Evolutionary conservation across 164 flowering plant species (phyloP).

Genomic region (Annona cherimola): DNA sequence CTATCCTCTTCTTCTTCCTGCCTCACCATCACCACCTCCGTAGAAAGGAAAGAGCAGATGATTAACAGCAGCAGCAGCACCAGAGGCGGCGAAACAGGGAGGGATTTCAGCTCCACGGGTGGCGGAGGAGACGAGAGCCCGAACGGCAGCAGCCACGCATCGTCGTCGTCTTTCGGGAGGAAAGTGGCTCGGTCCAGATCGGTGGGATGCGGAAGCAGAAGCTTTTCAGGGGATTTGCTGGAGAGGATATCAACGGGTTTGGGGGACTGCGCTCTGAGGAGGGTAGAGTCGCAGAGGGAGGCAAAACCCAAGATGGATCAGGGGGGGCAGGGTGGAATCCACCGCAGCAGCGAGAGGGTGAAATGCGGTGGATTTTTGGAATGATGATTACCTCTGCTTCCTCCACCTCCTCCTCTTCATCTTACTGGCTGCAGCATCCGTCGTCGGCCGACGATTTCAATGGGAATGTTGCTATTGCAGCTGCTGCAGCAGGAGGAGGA

Average conservation of each 20-base stretch:
- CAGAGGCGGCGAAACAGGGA: not conserved
- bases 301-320: slow-evolving; percentile 34
- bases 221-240: slow-evolving; percentile 90
- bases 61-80: slow-evolving; percentile 2
- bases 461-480: slow-evolving; percentile 9
- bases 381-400: slow-evolving; percentile 46
- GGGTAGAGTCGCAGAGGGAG: slow-evolving; percentile 92
- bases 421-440: slow-evolving; percentile 31
- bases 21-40: too few species aligned
- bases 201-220: slow-evolving; percentile 92
- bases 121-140: slow-evolving; percentile 38
- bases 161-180: slow-evolving; percentile 53
- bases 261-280: slow-evolving; percentile 80
- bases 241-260: slow-evolving; percentile 86
- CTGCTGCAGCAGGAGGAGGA: not conserved
- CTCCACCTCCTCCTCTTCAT: slow-evolving; percentile 57
- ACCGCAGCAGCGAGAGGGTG: slow-evolving; percentile 57
- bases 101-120: not conserved
- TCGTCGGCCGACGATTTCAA: slow-evolving; percentile 17
- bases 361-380: slow-evolving; percentile 83
- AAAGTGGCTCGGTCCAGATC: slow-evolving; percentile 95
- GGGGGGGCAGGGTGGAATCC: slow-evolving; percentile 15
- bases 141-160: slow-evolving; percentile 25
- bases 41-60: not conserved
- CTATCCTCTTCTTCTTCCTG: not conserved